Conservation (phyloP, 139 green algal species). For the Chlamydomonas asymmetrica region DNA sequence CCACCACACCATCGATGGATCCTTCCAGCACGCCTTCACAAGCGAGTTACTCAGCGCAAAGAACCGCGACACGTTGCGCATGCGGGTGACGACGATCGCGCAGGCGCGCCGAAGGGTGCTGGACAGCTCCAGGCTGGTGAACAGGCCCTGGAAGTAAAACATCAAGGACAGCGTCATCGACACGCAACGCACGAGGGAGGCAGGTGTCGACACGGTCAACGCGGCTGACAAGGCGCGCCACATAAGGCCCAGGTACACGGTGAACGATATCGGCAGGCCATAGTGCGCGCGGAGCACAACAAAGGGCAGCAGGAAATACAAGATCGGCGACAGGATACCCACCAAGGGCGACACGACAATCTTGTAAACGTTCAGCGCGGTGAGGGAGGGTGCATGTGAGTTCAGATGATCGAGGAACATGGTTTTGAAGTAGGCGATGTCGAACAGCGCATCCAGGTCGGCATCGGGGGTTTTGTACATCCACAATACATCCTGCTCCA, state of each 20-base stretch:
- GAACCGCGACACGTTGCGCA: neutral
- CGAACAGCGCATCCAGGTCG: neutral
- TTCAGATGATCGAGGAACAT: neutral
- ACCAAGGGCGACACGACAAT: neutral
- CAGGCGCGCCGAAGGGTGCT: neutral
- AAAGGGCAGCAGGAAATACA: neutral
- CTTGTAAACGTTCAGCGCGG: neutral
- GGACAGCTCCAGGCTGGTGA: neutral
- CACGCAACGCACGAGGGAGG: neutral
- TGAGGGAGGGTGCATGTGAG: neutral
- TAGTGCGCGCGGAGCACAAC: too few species aligned
- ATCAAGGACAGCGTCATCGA: neutral
- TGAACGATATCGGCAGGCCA: neutral
- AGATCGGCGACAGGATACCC: neutral
- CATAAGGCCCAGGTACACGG: neutral
- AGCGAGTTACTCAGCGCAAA: too few species aligned
- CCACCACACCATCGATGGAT: too few species aligned
- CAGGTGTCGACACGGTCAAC: too few species aligned
- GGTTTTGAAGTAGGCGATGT: neutral
- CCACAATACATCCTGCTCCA: neutral
- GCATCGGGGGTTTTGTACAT: neutral
- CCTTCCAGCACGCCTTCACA: too few species aligned
- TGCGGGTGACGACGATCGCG: neutral
- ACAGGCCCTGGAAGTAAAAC: conserved; percentile 3
- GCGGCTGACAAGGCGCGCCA: neutral